These are phyloP conservation scores for Aureobasidium sp. DNA, from an alignment of 2,329 filamentous ascomycete genomes.

Conservation along the genomic window DNA sequence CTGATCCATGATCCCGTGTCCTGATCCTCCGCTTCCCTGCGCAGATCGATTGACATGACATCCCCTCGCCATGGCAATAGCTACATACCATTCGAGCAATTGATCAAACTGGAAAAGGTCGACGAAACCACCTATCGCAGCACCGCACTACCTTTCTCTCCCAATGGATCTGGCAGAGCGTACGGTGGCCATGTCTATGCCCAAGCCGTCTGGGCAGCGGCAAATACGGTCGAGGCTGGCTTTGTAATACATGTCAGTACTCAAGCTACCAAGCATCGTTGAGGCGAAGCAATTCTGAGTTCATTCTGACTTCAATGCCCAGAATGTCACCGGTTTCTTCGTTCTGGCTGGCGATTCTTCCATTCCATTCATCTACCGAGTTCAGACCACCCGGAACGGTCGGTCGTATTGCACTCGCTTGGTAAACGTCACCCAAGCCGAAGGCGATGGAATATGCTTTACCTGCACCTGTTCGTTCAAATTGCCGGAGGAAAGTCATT, in stretches of 20 bases:
- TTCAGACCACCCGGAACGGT: conserved; percentile 46
- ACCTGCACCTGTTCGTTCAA: conserved; percentile 49
- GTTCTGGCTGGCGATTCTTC: conserved; percentile 41
- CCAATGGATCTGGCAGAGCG: conserved; percentile 36
- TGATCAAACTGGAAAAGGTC: conserved; percentile 36
- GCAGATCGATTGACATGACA: conserved; percentile 2
- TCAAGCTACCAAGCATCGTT: background rate
- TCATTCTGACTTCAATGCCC: conserved; percentile 17
- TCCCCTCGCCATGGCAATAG: conserved; percentile 23
- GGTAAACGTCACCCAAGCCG: conserved; percentile 45
- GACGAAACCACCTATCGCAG: conserved; percentile 35
- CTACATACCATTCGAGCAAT: conserved; percentile 34
- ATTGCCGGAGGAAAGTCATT: conserved; percentile 31
- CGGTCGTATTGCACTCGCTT: conserved; percentile 46
- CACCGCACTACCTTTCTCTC: conserved; percentile 36
- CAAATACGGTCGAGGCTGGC: conserved; percentile 45
- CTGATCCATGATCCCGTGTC: background rate
- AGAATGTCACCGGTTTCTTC: conserved; percentile 50
- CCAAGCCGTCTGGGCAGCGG: conserved; percentile 52
- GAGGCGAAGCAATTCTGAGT: background rate
- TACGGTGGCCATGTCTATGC: conserved; percentile 53
- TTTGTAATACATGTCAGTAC: conserved; percentile 45
- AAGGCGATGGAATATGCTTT: conserved; percentile 43
- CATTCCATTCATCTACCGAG: conserved; percentile 45
- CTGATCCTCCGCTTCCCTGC: background rate